A percentile compares a stretch with the other conserved stretches of the same genome.
phyloP scores from a whole-genome alignment of 2,329 filamentous ascomycete species.

The Scedosporium apiospermum region DNA sequence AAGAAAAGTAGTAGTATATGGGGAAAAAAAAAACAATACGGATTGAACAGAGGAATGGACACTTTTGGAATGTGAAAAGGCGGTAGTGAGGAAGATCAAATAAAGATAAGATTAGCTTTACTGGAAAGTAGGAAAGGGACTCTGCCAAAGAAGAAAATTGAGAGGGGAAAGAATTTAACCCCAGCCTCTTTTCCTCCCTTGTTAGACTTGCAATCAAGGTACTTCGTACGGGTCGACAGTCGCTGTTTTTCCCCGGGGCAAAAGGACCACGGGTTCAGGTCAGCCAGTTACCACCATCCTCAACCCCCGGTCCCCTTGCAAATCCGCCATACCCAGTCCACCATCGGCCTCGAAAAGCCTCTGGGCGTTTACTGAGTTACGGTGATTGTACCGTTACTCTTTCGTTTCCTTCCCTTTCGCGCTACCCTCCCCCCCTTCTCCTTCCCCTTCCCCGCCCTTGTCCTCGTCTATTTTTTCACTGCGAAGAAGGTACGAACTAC shows the following conservation, averaged over 20 bases:
- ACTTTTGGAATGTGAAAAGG: neutral
- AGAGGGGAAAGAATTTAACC: neutral
- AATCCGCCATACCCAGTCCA: neutral
- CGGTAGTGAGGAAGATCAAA: neutral
- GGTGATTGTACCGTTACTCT: conserved; percentile 2
- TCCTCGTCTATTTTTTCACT: neutral
- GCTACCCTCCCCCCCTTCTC: neutral
- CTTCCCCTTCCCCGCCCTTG: neutral
- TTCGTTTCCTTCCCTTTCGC: neutral
- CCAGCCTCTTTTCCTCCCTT: neutral
- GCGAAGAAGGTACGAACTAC: too few relatives aligned
- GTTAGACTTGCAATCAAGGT: conserved; percentile 2
- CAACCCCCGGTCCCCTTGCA: conserved; percentile 5
- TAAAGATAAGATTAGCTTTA: neutral
- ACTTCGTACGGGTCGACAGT: neutral
- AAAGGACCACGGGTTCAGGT: conserved; percentile 5
- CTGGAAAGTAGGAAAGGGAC: neutral
- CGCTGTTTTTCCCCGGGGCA: conserved; percentile 1
- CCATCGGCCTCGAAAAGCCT: neutral
- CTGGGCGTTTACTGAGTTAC: conserved; percentile 3
- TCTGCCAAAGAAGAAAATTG: neutral
- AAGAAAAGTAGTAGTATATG: neutral
- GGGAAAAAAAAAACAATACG: neutral
- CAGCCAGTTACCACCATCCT: conserved; percentile 4
- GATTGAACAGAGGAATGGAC: neutral